phyloP scores from a whole-genome alignment of 345 rosid genomes.

The Salix brachista region DNA sequence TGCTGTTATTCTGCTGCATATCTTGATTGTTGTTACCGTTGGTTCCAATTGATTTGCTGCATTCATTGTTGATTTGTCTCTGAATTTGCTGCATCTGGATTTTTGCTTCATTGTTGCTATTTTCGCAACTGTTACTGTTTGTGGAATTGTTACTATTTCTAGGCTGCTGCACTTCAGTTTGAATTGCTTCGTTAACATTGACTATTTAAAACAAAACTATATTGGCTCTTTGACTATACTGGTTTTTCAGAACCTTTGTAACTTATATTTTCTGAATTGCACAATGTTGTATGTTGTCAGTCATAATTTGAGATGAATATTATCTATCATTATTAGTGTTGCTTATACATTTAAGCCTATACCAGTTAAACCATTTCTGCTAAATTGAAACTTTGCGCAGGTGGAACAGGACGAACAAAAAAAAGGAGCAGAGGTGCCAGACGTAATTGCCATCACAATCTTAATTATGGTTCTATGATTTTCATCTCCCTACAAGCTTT shows the following conservation, averaged over 20 bases:
- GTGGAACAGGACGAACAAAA: constrained; percentile 73
- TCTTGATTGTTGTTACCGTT: too few relatives aligned
- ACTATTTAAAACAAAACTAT: neutral
- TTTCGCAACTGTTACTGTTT: too few relatives aligned
- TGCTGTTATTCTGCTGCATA: too few relatives aligned
- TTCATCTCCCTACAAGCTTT: neutral
- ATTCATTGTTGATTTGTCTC: too few relatives aligned
- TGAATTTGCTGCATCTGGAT: too few relatives aligned
- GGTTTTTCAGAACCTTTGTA: neutral
- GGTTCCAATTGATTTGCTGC: neutral
- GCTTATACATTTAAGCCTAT: neutral
- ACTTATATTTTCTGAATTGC: neutral
- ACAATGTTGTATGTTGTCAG: too few relatives aligned
- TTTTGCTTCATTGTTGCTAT: too few relatives aligned
- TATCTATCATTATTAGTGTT: neutral
- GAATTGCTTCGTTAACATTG: neutral
- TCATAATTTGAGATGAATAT: too few relatives aligned
- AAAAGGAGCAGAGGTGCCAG: constrained; percentile 72
- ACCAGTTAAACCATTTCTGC: neutral
- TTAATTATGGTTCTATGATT: neutral
- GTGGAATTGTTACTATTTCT: constrained; percentile 31
- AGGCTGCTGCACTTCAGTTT: too few relatives aligned
- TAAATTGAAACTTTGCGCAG: constrained; percentile 31
- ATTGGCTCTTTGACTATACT: too few relatives aligned
- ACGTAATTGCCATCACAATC: constrained; percentile 40